A percentile compares a stretch with the other conserved stretches of the same genome.
These are phyloP conservation scores for Perkinsus marinus DNA, from an alignment of 169 alveolate species.

Conservation along the genomic window DNA sequence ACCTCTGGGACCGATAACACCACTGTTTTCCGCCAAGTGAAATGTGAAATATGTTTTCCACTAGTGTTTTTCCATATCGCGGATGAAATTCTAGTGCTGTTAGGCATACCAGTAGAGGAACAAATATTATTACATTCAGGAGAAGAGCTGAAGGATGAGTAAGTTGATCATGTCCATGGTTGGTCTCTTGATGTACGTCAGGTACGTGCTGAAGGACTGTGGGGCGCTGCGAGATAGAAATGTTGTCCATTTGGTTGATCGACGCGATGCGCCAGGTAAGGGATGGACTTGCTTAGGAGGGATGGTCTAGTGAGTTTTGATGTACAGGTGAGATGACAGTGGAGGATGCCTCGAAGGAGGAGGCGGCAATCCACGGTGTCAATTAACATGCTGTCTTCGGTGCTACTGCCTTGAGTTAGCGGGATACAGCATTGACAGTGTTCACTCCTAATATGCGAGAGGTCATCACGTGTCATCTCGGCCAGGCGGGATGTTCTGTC, in stretches of 20 bases:
- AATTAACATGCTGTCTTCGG: not conserved
- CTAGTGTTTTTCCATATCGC: not conserved
- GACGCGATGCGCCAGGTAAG: not conserved
- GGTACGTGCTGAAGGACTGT: not conserved
- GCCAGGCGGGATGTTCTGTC: slow-evolving; percentile 63
- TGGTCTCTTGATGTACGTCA: too few species aligned
- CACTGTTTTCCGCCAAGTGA: too few species aligned
- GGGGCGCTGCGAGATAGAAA: not conserved
- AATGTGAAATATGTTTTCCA: too few species aligned
- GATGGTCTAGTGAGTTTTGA: not conserved
- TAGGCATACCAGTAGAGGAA: not conserved
- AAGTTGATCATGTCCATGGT: too few species aligned
- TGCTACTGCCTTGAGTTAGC: too few species aligned
- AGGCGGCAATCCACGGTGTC: not conserved
- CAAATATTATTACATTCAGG: not conserved
- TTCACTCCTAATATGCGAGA: slow-evolving; percentile 32
- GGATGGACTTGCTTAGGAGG: too few species aligned
- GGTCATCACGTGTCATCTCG: slow-evolving; percentile 53
- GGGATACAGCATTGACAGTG: too few species aligned
- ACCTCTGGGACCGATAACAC: too few species aligned
- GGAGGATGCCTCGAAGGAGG: not conserved
- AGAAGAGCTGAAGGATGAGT: not conserved
- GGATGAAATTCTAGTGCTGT: not conserved
- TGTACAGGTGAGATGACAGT: not conserved
- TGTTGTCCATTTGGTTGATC: not conserved